These are phyloP conservation scores for Rhododendron vialii DNA, from an alignment of 148 eudicot genomes.

Conservation along the genomic window DNA sequence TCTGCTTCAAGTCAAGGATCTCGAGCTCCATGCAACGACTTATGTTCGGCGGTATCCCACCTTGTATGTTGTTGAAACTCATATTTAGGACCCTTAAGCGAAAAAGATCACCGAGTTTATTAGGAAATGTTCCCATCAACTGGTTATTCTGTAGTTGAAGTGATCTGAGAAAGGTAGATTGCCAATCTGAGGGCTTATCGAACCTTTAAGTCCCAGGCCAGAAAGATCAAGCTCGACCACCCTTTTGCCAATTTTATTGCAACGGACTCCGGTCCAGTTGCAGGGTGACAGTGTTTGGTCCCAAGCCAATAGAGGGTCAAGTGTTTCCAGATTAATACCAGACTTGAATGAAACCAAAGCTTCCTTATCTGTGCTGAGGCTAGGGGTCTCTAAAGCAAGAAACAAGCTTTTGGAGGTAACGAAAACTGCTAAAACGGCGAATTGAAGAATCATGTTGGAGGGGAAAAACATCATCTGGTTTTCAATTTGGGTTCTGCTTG, in stretches of 20 bases:
- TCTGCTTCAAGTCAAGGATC: slow-evolving; percentile 23
- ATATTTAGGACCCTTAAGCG: slow-evolving; percentile 20
- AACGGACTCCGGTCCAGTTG: slow-evolving; percentile 32
- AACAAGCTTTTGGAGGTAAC: not conserved
- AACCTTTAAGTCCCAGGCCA: slow-evolving; percentile 18
- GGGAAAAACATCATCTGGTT: not conserved
- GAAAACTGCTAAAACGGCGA: not conserved
- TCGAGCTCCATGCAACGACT: slow-evolving; percentile 13
- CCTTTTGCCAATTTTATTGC: slow-evolving; percentile 16
- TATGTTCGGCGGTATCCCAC: slow-evolving; percentile 25
- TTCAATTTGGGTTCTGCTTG: not conserved
- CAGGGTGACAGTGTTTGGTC: slow-evolving; percentile 27
- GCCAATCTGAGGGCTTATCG: slow-evolving; percentile 30
- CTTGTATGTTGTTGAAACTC: slow-evolving; percentile 27
- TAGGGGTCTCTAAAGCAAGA: not conserved
- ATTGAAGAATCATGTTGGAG: not conserved
- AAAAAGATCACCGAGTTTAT: slow-evolving; percentile 19
- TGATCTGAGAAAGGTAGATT: slow-evolving; percentile 33
- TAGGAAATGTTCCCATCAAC: slow-evolving; percentile 21
- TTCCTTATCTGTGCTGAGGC: slow-evolving; percentile 23
- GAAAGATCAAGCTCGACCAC: slow-evolving; percentile 33
- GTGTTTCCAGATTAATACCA: not conserved
- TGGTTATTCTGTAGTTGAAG: slow-evolving; percentile 32
- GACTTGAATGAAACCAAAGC: slow-evolving; percentile 20
- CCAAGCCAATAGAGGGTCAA: slow-evolving; percentile 7